phyloP scores from a whole-genome alignment of 2,329 filamentous ascomycete genomes.

The Claviceps fusiformis region DNA sequence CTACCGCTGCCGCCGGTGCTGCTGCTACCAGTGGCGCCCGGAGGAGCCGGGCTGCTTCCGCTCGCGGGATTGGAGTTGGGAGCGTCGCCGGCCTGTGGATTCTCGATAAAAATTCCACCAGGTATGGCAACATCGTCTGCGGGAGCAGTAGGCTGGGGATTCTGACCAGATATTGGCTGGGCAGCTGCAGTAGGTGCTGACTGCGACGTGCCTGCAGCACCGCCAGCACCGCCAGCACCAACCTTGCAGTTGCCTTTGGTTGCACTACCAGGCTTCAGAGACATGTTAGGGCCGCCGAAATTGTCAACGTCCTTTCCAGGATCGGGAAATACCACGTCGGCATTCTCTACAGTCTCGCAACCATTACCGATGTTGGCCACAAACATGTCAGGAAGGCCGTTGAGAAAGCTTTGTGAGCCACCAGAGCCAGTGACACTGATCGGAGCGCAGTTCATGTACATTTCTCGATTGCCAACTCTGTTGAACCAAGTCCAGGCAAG shows the following conservation, averaged over 20 bases:
- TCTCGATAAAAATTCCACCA: slow-evolving; percentile 23
- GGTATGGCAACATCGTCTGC: slow-evolving; percentile 6
- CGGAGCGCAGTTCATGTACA: slow-evolving; percentile 94
- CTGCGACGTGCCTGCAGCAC: slow-evolving; percentile 1
- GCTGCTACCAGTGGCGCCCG: not conserved
- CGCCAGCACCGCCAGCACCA: slow-evolving; percentile 6
- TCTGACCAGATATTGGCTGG: not conserved
- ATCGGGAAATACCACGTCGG: slow-evolving; percentile 46
- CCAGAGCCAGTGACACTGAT: slow-evolving; percentile 46
- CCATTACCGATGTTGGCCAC: slow-evolving; percentile 47
- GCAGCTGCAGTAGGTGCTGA: not conserved
- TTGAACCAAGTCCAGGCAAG: slow-evolving; percentile 96
- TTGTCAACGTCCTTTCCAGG: slow-evolving; percentile 43
- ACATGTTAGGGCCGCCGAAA: slow-evolving; percentile 25
- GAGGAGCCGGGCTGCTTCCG: slow-evolving; percentile 6
- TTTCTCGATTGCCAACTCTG: slow-evolving; percentile 80
- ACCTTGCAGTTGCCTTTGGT: slow-evolving; percentile 11
- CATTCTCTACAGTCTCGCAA: slow-evolving; percentile 36
- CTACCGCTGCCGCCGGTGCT: slow-evolving; percentile 13
- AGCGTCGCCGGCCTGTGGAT: not conserved
- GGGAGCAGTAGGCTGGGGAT: not conserved
- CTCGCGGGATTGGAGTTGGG: slow-evolving; percentile 8
- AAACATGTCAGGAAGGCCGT: slow-evolving; percentile 57
- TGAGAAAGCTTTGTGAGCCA: slow-evolving; percentile 38
- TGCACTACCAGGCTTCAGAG: slow-evolving; percentile 3